Evolutionary conservation across 768 basidiomycete species (phyloP), one percentile per base, ranked within the genome.

Genomic region (Serendipita indica): DNA sequence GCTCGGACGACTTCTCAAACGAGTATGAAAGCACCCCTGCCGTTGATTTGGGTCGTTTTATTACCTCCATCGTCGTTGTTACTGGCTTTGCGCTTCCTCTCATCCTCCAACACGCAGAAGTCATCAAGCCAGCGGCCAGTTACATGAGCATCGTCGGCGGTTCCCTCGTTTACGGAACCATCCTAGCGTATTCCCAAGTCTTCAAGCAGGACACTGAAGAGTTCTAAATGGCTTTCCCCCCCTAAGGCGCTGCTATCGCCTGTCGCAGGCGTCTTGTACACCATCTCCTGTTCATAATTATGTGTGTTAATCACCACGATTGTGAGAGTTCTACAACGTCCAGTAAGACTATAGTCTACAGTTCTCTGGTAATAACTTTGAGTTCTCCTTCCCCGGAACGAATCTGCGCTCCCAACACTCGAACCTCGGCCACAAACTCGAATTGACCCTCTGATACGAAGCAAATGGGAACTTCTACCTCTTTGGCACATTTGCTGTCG

Each of bases 131-230:
- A 2, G 82, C 79, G 14, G 96, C 96, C 37, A 90, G 87, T 68
- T 80, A 78, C 65, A 97, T 99, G 96, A 91, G 90, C 18, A 89
- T 97, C 61, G 76, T 87, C 32, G 96, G 96, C 13, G 96, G 96
- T 72, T 86, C 84, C 43, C 72, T 89, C 65, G 89, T 96, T 1
- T 94, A 94, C 69, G 86, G 85, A 3, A 96, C 92, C 16, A 94
- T 96, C 65, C 61, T 91, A 63, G 84, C 87, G 3, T 96, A 96
- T 66, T 79, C 87, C 10, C 83, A 86, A 28, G 84, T 82, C 22
- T 90, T 92, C 70, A 84, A 71, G 62, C 81, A 87, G 68, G 86
- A 87, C 46, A 77, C 82, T 32, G 84, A 85, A n/a, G 89, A 91
- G 60, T 89, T 79, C 63, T 86, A 87, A 63, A 86, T 56, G 41